Percentiles rank a stretch among this genome's conserved stretches.
Evolutionary conservation across 768 basidiomycete species (phyloP).

Genomic region (Tephrocybe sp.): DNA sequence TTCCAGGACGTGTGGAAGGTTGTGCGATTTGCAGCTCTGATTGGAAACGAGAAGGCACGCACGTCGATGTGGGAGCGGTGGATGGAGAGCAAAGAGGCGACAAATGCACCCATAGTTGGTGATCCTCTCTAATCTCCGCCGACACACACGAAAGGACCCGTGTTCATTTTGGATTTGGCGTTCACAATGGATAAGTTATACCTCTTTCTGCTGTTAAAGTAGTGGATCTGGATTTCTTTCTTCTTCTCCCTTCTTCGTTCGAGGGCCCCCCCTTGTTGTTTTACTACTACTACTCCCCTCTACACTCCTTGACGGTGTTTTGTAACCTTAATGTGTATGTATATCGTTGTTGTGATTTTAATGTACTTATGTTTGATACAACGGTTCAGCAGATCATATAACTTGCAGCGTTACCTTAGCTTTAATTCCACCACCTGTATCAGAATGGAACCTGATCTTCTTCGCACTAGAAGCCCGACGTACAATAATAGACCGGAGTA

Average conservation of each 20-base stretch:
- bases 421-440: not conserved
- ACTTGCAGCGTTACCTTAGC: not conserved
- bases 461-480: not conserved
- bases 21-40: slow-evolving; percentile 43
- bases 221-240: not conserved
- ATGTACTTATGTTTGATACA: slow-evolving; percentile 11
- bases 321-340: slow-evolving; percentile 10
- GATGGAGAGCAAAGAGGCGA: slow-evolving; percentile 21
- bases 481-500: not conserved
- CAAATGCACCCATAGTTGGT: slow-evolving; percentile 7
- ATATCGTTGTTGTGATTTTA: slow-evolving; percentile 18
- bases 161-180: not conserved
- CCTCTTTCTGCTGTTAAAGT: not conserved
- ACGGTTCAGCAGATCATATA: not conserved
- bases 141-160: not conserved
- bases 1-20: slow-evolving; percentile 72
- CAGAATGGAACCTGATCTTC: not conserved
- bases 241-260: not conserved
- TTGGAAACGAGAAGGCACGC: slow-evolving; percentile 39
- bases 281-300: not conserved
- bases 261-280: not conserved
- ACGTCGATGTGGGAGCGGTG: slow-evolving; percentile 39
- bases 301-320: not conserved
- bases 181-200: slow-evolving; percentile 8
- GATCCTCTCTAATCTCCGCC: slow-evolving; percentile 21